Evolutionary conservation across 306 rosid species (phyloP).

Genomic region (Purshia tridentata): DNA sequence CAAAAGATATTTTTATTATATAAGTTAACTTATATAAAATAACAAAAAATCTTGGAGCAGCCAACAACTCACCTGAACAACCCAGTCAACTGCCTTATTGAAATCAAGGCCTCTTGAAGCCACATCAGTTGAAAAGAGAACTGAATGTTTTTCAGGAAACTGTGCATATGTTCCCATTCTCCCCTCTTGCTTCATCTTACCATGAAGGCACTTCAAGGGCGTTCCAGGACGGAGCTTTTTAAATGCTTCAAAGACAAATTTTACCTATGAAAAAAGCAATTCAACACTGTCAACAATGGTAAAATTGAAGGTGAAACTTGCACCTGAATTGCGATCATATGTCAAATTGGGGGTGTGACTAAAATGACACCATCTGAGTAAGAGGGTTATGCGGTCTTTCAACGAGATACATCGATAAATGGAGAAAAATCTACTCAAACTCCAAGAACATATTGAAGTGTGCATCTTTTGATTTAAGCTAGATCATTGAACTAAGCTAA

Average conservation of each 20-base stretch:
- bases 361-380: background rate
- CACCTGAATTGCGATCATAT: background rate
- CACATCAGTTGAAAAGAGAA: slow-evolving; percentile 89
- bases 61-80: slow-evolving; percentile 71
- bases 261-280: slow-evolving; percentile 70
- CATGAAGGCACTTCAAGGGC: slow-evolving; percentile 85
- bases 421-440: background rate
- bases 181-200: slow-evolving; percentile 81
- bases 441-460: background rate
- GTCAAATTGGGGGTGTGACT: background rate
- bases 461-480: background rate
- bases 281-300: slow-evolving; percentile 15
- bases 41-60: background rate
- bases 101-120: slow-evolving; percentile 98
- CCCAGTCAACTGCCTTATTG: slow-evolving; percentile 93
- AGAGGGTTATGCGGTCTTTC: background rate
- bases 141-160: slow-evolving; percentile 73
- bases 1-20: background rate
- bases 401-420: background rate
- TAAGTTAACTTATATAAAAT: background rate
- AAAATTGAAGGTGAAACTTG: slow-evolving; percentile 12
- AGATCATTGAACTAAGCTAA: background rate
- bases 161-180: slow-evolving; percentile 74
- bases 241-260: slow-evolving; percentile 78
- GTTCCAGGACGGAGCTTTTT: slow-evolving; percentile 91